Percentiles rank a stretch among this genome's conserved stretches.
Conservation (phyloP, 2,329 filamentous ascomycete species). For the Fusarium neocosmosporiellum region DNA sequence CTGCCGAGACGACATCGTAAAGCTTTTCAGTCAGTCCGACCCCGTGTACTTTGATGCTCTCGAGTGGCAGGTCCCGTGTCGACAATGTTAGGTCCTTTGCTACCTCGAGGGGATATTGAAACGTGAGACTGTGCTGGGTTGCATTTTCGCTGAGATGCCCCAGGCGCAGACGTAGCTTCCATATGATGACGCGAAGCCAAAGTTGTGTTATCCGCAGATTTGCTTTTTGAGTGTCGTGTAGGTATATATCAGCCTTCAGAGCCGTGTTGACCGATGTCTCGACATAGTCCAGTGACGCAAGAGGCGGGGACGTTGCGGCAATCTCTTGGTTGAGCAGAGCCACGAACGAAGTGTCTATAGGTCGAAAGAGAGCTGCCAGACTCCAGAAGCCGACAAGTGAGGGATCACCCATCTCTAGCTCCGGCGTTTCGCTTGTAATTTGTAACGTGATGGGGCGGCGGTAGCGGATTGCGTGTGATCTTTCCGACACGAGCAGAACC, state of each 20-base stretch:
- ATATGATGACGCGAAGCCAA: conserved; percentile 58
- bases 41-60: conserved; percentile 56
- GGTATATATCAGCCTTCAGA: conserved; percentile 45
- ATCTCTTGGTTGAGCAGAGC: conserved; percentile 54
- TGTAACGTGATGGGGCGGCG: conserved; percentile 57
- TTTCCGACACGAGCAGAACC: conserved; percentile 57
- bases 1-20: conserved; percentile 57
- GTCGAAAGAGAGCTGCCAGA: conserved; percentile 54
- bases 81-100: conserved; percentile 54
- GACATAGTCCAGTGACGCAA: conserved; percentile 49
- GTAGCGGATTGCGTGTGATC: conserved; percentile 58
- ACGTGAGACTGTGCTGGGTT: conserved; percentile 51
- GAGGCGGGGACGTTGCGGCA: conserved; percentile 45
- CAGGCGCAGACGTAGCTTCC: conserved; percentile 57
- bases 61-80: conserved; percentile 51
- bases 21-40: conserved; percentile 60
- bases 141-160: conserved; percentile 53
- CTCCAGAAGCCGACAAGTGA: conserved; percentile 53
- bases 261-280: conserved; percentile 53
- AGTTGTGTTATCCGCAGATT: conserved; percentile 58
- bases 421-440: conserved; percentile 52
- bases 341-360: conserved; percentile 56
- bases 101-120: conserved; percentile 56
- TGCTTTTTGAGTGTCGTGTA: conserved; percentile 58
- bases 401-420: conserved; percentile 44